phyloP scores from a whole-genome alignment of 352 stramenopile genomes.

The Detonula confervacea region DNA sequence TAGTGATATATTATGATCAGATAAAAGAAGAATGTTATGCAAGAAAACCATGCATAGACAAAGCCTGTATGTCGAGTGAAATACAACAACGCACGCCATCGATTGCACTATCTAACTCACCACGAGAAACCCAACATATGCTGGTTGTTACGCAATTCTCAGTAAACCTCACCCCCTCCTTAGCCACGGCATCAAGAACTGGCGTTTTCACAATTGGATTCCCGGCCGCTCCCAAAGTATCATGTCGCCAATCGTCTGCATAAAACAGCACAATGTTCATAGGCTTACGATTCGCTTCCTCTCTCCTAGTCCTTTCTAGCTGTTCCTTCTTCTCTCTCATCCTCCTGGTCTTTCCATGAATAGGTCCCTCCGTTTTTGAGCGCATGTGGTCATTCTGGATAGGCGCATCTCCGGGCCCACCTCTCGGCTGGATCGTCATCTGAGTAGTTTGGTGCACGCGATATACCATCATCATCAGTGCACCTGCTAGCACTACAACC shows the following conservation, averaged over 20 bases:
- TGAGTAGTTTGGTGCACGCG: slow-evolving; percentile 28
- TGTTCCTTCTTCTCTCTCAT: not conserved
- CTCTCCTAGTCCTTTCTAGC: slow-evolving; percentile 2
- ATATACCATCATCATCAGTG: slow-evolving; percentile 26
- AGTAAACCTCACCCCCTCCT: slow-evolving; percentile 72
- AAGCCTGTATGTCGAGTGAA: too few species aligned
- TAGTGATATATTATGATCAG: too few species aligned
- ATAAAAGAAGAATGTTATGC: not conserved
- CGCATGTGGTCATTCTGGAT: slow-evolving; percentile 9
- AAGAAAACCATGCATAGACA: not conserved
- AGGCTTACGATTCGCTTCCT: slow-evolving; percentile 34
- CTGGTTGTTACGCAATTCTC: slow-evolving; percentile 81
- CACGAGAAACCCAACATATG: slow-evolving; percentile 77
- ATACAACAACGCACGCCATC: too few species aligned
- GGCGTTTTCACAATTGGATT: slow-evolving; percentile 76
- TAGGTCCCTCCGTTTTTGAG: not conserved
- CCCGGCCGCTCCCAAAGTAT: slow-evolving; percentile 54
- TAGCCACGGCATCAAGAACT: slow-evolving; percentile 66
- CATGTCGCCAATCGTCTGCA: slow-evolving; percentile 77
- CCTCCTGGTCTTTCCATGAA: not conserved
- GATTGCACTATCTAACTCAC: too few species aligned
- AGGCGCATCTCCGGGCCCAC: not conserved
- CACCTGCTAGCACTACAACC: slow-evolving; percentile 21
- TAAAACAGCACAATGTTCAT: slow-evolving; percentile 83
- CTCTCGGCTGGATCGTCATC: slow-evolving; percentile 16